Percentiles rank a stretch among this genome's conserved stretches.
These are phyloP conservation scores for Tolypocladium ophioglossoides DNA, from an alignment of 2,329 filamentous ascomycete genomes.

Conservation along the genomic window DNA sequence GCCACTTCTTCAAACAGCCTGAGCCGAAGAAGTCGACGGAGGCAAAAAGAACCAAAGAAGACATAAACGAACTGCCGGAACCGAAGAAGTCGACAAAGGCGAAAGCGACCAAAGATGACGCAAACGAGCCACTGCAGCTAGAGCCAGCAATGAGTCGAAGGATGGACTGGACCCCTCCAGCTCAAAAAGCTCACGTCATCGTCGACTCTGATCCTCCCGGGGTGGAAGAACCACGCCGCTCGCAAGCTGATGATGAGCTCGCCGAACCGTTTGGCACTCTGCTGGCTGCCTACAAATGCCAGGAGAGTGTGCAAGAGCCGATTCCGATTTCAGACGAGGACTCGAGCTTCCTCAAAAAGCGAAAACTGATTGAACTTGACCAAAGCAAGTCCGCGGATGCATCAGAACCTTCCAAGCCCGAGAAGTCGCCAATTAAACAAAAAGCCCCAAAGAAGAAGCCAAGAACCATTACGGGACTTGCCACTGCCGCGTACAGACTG, in stretches of 20 bases:
- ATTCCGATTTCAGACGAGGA: conserved; percentile 13
- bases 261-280: conserved; percentile 32
- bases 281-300: conserved; percentile 29
- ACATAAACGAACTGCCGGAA: conserved; percentile 18
- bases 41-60: conserved; percentile 4
- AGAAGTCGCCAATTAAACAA: conserved; percentile 28
- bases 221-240: conserved; percentile 4
- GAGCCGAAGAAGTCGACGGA: conserved; percentile 6
- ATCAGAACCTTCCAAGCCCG: conserved; percentile 9
- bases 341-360: conserved; percentile 35
- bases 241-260: conserved; percentile 2
- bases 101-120: conserved; percentile 9
- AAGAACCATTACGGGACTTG: conserved; percentile 67
- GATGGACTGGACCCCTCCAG: conserved; percentile 58
- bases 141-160: conserved; percentile 45
- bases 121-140: conserved; percentile 23
- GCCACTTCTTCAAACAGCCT: neutral
- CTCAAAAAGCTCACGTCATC: conserved; percentile 21
- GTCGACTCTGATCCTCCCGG: conserved; percentile 20
- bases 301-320: conserved; percentile 10
- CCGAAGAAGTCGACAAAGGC: conserved; percentile 5
- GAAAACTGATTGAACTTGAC: conserved; percentile 45
- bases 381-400: conserved; percentile 17
- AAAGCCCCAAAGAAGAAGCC: conserved; percentile 57
- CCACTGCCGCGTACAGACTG: conserved; percentile 56